These are phyloP conservation scores for Sequoiadendron giganteum DNA, from an alignment of 75 land plant species.

Conservation along the genomic window DNA sequence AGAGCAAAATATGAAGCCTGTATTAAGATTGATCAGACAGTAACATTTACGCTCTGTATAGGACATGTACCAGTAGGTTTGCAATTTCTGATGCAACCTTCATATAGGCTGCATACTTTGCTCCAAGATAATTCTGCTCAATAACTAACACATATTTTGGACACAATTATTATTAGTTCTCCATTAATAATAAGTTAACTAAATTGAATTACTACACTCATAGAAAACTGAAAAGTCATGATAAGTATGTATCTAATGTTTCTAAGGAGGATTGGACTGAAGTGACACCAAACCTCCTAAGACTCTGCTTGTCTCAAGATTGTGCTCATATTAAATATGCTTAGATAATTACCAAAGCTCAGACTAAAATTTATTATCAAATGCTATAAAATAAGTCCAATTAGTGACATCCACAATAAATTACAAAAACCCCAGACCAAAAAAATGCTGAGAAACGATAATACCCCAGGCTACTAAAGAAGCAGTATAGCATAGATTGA, in stretches of 20 bases:
- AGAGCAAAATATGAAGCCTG: neutral
- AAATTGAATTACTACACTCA: neutral
- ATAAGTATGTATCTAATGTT: neutral
- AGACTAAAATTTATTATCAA: neutral
- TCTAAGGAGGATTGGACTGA: neutral
- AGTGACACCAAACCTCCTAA: neutral
- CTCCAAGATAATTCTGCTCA: neutral
- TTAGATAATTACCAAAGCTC: neutral
- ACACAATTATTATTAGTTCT: neutral
- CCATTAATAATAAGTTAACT: neutral
- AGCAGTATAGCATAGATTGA: neutral
- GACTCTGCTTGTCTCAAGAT: neutral
- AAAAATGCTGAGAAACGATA: neutral
- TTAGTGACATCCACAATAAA: neutral
- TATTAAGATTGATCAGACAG: neutral
- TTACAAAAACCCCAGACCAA: neutral
- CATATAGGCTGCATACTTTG: neutral
- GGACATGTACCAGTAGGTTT: neutral
- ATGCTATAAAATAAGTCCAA: neutral
- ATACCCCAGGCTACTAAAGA: neutral
- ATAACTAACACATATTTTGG: neutral
- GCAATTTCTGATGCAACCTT: neutral
- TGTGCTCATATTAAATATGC: neutral
- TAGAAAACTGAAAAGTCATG: neutral
- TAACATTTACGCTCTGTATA: neutral